Conservation (phyloP, 257 asterid genomes). For the Datura wrightii region DNA sequence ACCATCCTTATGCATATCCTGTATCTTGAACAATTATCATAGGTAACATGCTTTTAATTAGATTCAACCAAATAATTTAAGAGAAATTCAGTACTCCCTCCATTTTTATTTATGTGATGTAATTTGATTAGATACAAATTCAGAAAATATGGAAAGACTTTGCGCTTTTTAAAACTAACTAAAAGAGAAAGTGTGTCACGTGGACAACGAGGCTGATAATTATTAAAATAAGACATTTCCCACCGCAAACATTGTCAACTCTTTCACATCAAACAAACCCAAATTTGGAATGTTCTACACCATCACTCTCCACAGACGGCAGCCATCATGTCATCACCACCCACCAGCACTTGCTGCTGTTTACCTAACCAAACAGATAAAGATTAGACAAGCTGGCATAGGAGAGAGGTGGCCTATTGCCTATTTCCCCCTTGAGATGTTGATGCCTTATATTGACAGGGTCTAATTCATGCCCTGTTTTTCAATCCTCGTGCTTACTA, state of each 20-base stretch:
- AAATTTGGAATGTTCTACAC: neutral
- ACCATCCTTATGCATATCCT: neutral
- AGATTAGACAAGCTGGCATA: neutral
- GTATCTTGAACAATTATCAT: neutral
- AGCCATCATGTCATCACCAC: neutral
- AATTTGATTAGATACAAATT: too few species aligned
- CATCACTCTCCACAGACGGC: neutral
- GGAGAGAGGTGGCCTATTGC: neutral
- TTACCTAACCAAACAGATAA: neutral
- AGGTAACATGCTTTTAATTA: neutral
- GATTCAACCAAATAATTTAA: neutral
- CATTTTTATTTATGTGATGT: too few species aligned
- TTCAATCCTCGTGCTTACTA: neutral
- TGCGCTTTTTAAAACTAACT: too few species aligned
- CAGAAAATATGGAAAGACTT: too few species aligned
- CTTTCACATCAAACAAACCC: neutral
- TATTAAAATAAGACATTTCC: neutral
- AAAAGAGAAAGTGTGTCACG: too few species aligned
- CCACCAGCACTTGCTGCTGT: neutral
- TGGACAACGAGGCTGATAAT: neutral
- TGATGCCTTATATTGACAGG: constrained; percentile 8
- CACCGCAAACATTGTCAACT: neutral
- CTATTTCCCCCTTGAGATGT: neutral
- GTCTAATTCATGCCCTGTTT: neutral
- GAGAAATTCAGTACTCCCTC: neutral